These are phyloP conservation scores for Calonectria fujianensis DNA, from an alignment of 2,329 filamentous ascomycete species.

Conservation along the genomic window DNA sequence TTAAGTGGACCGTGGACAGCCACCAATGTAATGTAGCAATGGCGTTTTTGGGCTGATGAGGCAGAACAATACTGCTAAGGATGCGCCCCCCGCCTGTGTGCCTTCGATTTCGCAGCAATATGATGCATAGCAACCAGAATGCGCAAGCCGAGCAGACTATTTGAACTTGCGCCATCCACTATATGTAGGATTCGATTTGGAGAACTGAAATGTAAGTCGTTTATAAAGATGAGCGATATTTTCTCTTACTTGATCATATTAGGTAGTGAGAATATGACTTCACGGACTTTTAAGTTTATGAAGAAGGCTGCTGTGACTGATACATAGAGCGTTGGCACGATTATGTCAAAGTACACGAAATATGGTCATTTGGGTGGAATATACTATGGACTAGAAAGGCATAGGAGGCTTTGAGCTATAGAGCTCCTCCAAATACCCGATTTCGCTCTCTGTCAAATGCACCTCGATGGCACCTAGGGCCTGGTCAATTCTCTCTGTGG, in stretches of 20 bases:
- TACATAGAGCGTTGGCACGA: too few species aligned
- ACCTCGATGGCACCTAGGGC: constrained; percentile 68
- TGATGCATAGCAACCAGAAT: neutral
- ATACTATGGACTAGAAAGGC: neutral
- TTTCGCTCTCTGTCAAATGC: constrained; percentile 74
- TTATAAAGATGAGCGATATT: too few species aligned
- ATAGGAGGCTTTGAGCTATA: constrained; percentile 8
- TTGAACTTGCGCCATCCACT: neutral
- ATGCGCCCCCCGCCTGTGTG: too few species aligned
- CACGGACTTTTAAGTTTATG: too few species aligned
- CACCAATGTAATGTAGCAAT: neutral
- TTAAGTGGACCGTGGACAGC: neutral
- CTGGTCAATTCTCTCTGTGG: constrained; percentile 75
- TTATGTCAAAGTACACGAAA: neutral
- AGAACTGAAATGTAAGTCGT: too few species aligned
- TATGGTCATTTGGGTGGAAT: neutral
- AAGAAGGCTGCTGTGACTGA: neutral
- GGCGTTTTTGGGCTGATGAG: neutral
- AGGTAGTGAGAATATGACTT: too few species aligned
- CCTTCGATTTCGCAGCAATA: neutral
- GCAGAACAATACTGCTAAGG: neutral
- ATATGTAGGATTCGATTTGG: neutral
- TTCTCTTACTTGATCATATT: too few species aligned
- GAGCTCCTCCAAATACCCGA: constrained; percentile 71
- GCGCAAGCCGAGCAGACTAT: neutral